phyloP scores from a whole-genome alignment of 805 yeast genomes.

The Phaffomyces antillensis region DNA sequence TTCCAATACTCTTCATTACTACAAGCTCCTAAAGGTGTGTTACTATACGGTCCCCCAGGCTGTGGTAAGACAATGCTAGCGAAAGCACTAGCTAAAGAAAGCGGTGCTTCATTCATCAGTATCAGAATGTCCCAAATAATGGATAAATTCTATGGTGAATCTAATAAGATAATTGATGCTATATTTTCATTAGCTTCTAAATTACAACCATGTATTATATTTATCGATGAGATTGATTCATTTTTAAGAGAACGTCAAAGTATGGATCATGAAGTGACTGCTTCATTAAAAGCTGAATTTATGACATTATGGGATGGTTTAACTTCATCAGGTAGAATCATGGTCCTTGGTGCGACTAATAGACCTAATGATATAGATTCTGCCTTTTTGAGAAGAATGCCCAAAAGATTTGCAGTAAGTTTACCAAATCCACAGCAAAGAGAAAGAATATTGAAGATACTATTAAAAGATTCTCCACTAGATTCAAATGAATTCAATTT shows the following conservation, averaged over 20 bases:
- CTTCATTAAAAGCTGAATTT: slow-evolving; percentile 90
- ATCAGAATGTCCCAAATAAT: slow-evolving; percentile 88
- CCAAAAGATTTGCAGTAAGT: slow-evolving; percentile 76
- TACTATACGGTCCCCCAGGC: slow-evolving; percentile 99
- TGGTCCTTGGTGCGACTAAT: slow-evolving; percentile 93
- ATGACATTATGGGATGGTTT: slow-evolving; percentile 98
- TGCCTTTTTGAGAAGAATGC: slow-evolving; percentile 90
- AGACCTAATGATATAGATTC: slow-evolving; percentile 86
- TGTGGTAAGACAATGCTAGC: slow-evolving; percentile 99
- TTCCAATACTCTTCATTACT: slow-evolving; percentile 67
- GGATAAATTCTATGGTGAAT: slow-evolving; percentile 98
- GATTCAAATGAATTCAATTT: slow-evolving; percentile 49
- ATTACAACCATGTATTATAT: slow-evolving; percentile 88
- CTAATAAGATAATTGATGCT: slow-evolving; percentile 90
- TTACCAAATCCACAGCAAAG: slow-evolving; percentile 69
- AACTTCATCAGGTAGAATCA: slow-evolving; percentile 63
- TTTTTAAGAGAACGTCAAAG: slow-evolving; percentile 80
- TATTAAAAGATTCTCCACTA: slow-evolving; percentile 57
- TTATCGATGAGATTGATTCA: slow-evolving; percentile 95
- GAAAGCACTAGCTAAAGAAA: slow-evolving; percentile 97
- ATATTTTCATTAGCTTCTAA: slow-evolving; percentile 84
- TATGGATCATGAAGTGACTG: slow-evolving; percentile 90
- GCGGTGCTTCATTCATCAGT: slow-evolving; percentile 86
- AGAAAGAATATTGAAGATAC: slow-evolving; percentile 56
- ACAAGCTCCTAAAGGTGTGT: slow-evolving; percentile 91